Evolutionary conservation across 1,284 basidiomycete species (phyloP), one percentile per base, ranked within the genome.

Genomic region (Trichosporon sp.): DNA sequence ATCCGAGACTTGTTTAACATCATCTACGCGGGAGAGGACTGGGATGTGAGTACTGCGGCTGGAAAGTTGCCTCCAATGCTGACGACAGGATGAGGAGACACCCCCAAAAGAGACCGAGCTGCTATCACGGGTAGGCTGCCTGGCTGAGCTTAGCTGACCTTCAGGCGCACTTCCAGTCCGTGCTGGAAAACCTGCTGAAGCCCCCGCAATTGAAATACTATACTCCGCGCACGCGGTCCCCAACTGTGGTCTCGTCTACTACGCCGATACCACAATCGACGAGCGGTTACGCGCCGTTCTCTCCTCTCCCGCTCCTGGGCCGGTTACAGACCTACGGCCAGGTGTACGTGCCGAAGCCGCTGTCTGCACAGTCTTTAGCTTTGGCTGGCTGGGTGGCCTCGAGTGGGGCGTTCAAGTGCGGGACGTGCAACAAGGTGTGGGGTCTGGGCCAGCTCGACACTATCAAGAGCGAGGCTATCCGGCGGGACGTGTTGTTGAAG

Each of bases 271-370:
- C 78, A 15, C 77, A 77, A 0, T 29, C 69, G 11, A 21, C 71
- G 0, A 25, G 53, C 0, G 44, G 51, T 0, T 81, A 76, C 70
- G 72, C 70, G 7, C 80, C 80, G 2, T 80, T 73, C 71, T 78
- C 78, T 0, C 75, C 78, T 0, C 73, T 80, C 0, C 72, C 75
- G 3, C 70, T 80, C 12, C 73, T 81, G n/a, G 58, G 73, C 8
- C 68, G 79, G 31, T 66, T 81, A 15, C 67, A 74, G 32, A 80
- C 79, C 1, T 80, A 72, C 62, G 74, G 3, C 68, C 67, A 7
- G 44, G 70, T 1, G 75, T 72, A 64, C 67, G 75, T 71, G 12
- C 68, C 74, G 32, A 2, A 44, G 7, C 31, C 66, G 7, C 66
- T 82, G 0, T 69, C 72, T 12, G 68, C 77, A 0, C 31, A 66